A percentile compares a stretch with the other conserved stretches of the same genome.
Evolutionary conservation across 805 yeast species (phyloP).

Genomic region (Ogataea corticis): DNA sequence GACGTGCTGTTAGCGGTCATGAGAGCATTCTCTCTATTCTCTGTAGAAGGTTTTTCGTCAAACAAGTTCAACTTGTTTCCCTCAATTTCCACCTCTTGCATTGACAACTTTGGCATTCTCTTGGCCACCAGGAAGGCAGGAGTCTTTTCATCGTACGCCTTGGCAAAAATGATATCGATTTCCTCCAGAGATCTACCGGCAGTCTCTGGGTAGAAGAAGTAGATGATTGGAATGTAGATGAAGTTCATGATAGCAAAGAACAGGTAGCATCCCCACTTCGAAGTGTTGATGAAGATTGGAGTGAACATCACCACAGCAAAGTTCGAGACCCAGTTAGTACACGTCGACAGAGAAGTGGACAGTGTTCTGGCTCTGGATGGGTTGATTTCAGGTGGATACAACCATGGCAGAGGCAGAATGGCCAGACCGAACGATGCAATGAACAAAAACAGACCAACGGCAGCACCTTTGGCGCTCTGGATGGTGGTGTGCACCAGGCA

Average conservation of each 20-base stretch:
- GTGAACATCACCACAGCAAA: constrained; percentile 70
- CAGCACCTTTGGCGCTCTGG: constrained; percentile 61
- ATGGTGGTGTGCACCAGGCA: constrained; percentile 42
- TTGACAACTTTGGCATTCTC: constrained; percentile 57
- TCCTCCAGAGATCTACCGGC: constrained; percentile 76
- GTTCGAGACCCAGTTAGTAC: constrained; percentile 71
- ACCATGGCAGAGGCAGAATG: constrained; percentile 49
- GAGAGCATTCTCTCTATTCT: constrained; percentile 11
- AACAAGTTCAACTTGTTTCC: constrained; percentile 56
- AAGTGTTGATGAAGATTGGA: constrained; percentile 52
- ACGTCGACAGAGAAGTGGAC: constrained; percentile 60
- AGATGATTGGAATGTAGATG: constrained; percentile 60
- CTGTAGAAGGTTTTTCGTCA: constrained; percentile 18
- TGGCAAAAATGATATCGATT: constrained; percentile 69
- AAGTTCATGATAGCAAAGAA: constrained; percentile 68
- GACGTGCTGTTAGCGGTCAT: constrained; percentile 4
- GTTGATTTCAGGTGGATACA: constrained; percentile 69
- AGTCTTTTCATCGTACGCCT: constrained; percentile 54
- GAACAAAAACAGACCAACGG: constrained; percentile 62
- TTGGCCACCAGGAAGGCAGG: constrained; percentile 66
- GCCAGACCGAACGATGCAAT: constrained; percentile 57
- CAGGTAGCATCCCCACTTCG: constrained; percentile 66
- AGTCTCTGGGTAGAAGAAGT: constrained; percentile 74
- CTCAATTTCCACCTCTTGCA: constrained; percentile 58
- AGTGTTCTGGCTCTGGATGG: constrained; percentile 67